Conservation (phyloP, 441 rosid species). For the Rhodomyrtus psidioides region DNA sequence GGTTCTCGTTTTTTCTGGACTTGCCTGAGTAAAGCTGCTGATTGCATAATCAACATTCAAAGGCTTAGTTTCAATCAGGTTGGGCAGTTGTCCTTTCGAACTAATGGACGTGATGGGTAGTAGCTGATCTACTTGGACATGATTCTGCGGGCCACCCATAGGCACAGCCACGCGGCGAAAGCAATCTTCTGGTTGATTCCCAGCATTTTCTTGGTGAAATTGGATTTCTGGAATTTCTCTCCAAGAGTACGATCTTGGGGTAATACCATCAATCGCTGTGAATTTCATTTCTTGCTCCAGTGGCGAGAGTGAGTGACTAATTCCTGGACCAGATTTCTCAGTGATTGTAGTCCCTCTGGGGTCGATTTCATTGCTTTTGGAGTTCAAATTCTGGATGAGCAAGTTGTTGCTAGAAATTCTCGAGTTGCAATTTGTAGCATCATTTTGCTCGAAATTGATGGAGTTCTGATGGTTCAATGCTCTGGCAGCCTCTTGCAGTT, state of each 20-base stretch:
- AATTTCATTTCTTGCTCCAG: neutral
- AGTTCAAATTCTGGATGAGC: constrained; percentile 26
- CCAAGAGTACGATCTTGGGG: neutral
- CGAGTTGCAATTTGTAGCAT: constrained; percentile 22
- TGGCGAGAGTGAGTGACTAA: neutral
- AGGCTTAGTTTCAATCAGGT: neutral
- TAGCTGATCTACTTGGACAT: neutral
- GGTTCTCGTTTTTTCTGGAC: neutral
- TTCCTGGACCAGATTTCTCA: neutral
- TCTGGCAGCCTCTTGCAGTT: constrained; percentile 34
- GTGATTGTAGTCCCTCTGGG: neutral
- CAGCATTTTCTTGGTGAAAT: neutral
- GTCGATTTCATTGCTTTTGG: neutral
- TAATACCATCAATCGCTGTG: neutral
- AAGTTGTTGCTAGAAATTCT: constrained; percentile 31
- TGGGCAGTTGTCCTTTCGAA: neutral
- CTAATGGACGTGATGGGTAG: neutral
- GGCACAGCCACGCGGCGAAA: neutral
- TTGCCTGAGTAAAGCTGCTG: neutral
- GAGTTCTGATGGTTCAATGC: constrained; percentile 36
- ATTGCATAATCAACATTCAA: neutral
- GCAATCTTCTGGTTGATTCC: neutral
- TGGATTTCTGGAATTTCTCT: neutral
- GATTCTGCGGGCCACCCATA: neutral
- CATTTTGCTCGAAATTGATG: constrained; percentile 21